Percentiles rank a stretch among this genome's conserved stretches.
These are phyloP conservation scores for Mediolabrus comicus DNA, from an alignment of 108 stramenopile genomes.

Conservation along the genomic window DNA sequence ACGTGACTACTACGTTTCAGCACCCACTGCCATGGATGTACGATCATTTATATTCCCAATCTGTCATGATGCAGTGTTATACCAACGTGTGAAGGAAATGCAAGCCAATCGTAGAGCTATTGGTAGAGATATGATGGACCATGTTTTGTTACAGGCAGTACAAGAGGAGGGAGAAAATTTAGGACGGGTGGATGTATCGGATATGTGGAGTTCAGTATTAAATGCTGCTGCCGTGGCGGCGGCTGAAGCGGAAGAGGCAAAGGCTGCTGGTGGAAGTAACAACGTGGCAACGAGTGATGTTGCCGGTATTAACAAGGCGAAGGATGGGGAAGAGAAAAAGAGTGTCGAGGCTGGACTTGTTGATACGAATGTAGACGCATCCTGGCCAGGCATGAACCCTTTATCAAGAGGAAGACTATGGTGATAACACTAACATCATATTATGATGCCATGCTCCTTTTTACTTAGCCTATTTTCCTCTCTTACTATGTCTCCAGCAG, in stretches of 20 bases:
- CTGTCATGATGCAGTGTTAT: constrained; percentile 76
- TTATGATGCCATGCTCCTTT: too few species aligned
- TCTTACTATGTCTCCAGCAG: background rate
- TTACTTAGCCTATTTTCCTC: too few species aligned
- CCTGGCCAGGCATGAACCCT: constrained; percentile 69
- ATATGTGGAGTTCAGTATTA: constrained; percentile 33
- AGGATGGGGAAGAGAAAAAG: constrained; percentile 23
- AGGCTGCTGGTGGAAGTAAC: constrained; percentile 39
- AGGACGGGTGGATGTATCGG: constrained; percentile 27
- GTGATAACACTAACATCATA: background rate
- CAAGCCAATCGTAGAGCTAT: constrained; percentile 61
- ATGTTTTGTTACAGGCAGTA: constrained; percentile 47
- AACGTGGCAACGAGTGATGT: constrained; percentile 6
- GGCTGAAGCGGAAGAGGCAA: constrained; percentile 10
- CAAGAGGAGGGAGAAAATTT: constrained; percentile 49
- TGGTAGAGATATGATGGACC: constrained; percentile 56
- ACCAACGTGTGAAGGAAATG: constrained; percentile 68
- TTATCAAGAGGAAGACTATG: constrained; percentile 41
- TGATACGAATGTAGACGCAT: constrained; percentile 35
- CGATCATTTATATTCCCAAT: constrained; percentile 82
- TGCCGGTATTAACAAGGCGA: constrained; percentile 6
- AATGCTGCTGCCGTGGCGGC: background rate
- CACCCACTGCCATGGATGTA: constrained; percentile 58
- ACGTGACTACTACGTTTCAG: constrained; percentile 55
- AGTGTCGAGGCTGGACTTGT: constrained; percentile 55